Evolutionary conservation across 2,329 filamentous ascomycete genomes (phyloP), one percentile per base, ranked within the genome.

Genomic region (Penicillium occitanis): DNA sequence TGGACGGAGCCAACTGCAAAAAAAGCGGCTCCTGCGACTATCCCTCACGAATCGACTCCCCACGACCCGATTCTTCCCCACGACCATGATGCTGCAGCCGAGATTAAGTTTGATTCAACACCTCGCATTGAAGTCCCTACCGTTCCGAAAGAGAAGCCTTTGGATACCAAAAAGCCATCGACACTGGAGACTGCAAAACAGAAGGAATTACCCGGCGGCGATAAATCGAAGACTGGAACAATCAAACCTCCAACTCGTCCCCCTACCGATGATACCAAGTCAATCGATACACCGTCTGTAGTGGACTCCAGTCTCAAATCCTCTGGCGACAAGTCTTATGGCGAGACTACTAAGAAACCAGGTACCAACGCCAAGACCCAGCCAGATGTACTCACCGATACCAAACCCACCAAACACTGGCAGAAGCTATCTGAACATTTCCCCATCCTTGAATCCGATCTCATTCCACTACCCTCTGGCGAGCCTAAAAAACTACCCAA

Each of bases 401-500:
- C 30, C 8, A 71, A 70, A 25, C 69, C 74, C 22, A 73, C 76
- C 10, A 77, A 88, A 35, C 89, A 93, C 72, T 98, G 94, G 94
- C 80, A 80, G 65, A 92, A 90, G 76, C 84, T 87, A 68, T 80
- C 83, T 2, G 92, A 96, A 75, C 85, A 90, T 74, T 98, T 91
- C 78, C 93, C 95, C 0, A 79, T 98, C 2, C 82, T 88, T 7
- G 78, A 84, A 2, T 86, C 88, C 66, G 89, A 90, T 19, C 82
- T 96, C 64, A 93, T 93, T 66, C 82, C 83, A 53, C 83, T 98
- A 35, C 95, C 95, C 1, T 89, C 87, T 1, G 91, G 88, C 50
- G 84, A 84, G 30, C 85, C 92, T 2, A 88, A 87, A 72, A 71
- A 83, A 2, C 89, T 97, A 17, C 92, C 92, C 1, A 87, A 84